phyloP scores from a whole-genome alignment of 2,329 filamentous ascomycete genomes.

The Penicillium freii region DNA sequence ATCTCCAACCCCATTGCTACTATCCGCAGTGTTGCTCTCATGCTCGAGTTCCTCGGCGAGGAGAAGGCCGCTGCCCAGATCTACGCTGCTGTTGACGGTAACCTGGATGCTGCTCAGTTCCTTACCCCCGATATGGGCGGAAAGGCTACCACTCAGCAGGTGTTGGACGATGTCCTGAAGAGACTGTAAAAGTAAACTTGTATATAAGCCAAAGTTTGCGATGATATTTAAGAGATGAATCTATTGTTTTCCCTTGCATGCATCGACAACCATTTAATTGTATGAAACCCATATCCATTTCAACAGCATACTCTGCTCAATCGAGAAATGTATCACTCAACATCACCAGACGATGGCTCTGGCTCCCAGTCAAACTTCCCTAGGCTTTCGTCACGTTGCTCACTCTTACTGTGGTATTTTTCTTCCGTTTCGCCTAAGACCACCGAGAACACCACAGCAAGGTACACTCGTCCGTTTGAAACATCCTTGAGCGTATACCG shows the following conservation, averaged over 20 bases:
- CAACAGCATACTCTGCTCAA: not conserved
- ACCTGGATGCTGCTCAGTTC: conserved; percentile 77
- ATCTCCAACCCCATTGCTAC: conserved; percentile 98
- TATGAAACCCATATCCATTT: not conserved
- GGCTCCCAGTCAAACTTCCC: conserved; percentile 29
- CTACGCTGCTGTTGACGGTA: conserved; percentile 87
- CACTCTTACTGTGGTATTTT: conserved; percentile 4
- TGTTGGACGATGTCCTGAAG: conserved; percentile 81
- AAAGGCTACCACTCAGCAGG: conserved; percentile 78
- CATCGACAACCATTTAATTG: not conserved
- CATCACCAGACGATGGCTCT: conserved; percentile 18
- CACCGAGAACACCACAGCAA: conserved; percentile 78
- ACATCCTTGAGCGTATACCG: conserved; percentile 91
- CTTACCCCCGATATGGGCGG: conserved; percentile 90
- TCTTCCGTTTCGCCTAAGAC: conserved; percentile 46
- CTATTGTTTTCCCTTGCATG: not conserved
- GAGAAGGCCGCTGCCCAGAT: conserved; percentile 83
- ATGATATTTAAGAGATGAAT: conserved; percentile 7
- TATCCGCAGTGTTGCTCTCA: conserved; percentile 82
- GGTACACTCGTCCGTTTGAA: conserved; percentile 68
- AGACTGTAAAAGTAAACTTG: conserved; percentile 59
- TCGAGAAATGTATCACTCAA: conserved; percentile 16
- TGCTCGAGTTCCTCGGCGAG: conserved; percentile 94
- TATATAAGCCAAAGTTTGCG: conserved; percentile 15
- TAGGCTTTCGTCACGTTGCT: conserved; percentile 8